Percentiles rank a stretch among this genome's conserved stretches.
Conservation (phyloP, 352 stramenopile species). For the Phytopythium montanum region DNA sequence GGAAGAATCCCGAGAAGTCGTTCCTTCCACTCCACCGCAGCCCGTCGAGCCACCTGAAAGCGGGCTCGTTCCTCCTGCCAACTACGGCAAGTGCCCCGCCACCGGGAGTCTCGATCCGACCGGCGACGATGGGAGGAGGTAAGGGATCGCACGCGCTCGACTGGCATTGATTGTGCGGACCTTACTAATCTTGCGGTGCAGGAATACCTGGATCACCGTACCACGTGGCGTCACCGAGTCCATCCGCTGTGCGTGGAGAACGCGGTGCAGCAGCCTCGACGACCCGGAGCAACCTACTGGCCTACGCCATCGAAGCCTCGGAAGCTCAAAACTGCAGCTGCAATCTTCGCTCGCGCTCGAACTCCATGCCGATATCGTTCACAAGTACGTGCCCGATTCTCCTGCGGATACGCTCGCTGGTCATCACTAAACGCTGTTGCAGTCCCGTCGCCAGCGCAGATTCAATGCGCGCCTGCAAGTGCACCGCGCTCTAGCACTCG, state of each 20-base stretch:
- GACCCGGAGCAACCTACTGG: neutral
- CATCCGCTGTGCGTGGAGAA: neutral
- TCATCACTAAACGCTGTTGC: constrained; percentile 1
- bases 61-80: constrained; percentile 3
- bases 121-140: constrained; percentile 36
- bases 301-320: neutral
- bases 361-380: constrained; percentile 68
- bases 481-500: constrained; percentile 15
- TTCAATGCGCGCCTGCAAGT: neutral
- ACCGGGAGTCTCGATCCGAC: constrained; percentile 52
- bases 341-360: constrained; percentile 57
- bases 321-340: constrained; percentile 13
- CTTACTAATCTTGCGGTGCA: neutral
- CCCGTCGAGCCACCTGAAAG: neutral
- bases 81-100: constrained; percentile 5
- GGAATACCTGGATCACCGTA: constrained; percentile 3
- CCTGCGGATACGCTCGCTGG: neutral
- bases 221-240: neutral
- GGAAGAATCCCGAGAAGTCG: constrained; percentile 33
- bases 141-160: neutral
- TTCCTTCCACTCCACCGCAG: constrained; percentile 45
- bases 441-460: neutral
- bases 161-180: neutral
- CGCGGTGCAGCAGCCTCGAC: neutral
- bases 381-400: constrained; percentile 13